Evolutionary conservation across 495 filamentous ascomycete species (phyloP).

Genomic region (Bathelium albidoporum): DNA sequence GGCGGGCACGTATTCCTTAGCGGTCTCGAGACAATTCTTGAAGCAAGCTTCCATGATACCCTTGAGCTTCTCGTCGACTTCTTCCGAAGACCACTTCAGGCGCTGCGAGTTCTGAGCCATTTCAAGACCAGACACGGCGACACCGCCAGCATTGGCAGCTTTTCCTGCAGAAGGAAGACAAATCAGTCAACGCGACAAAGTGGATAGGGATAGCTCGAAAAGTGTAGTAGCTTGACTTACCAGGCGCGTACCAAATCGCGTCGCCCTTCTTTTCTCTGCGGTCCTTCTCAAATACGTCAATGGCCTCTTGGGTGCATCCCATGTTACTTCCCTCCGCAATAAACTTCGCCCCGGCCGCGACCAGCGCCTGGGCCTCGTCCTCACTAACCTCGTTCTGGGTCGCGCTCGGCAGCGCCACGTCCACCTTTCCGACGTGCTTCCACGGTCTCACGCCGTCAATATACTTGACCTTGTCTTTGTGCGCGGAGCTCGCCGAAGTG

Average conservation of each 20-base stretch:
- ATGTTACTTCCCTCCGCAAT: constrained; percentile 98
- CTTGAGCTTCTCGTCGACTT: constrained; percentile 88
- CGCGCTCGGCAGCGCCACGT: constrained; percentile 83
- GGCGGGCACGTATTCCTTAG: constrained; percentile 71
- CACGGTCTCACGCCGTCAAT: constrained; percentile 82
- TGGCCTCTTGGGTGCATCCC: constrained; percentile 94
- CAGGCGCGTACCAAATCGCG: constrained; percentile 92
- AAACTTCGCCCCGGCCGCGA: constrained; percentile 68
- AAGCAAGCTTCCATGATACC: constrained; percentile 91
- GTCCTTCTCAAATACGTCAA: constrained; percentile 81
- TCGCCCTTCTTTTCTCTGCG: constrained; percentile 58
- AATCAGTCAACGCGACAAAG: background rate
- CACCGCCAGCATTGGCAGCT: constrained; percentile 95
- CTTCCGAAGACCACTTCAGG: constrained; percentile 72
- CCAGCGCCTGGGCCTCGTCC: constrained; percentile 76
- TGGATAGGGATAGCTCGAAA: background rate
- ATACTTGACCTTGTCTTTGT: constrained; percentile 69
- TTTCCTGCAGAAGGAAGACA: constrained; percentile 36
- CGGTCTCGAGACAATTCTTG: constrained; percentile 80
- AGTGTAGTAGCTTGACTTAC: constrained; percentile 36
- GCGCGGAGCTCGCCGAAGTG: constrained; percentile 38
- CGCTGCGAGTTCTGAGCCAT: constrained; percentile 97
- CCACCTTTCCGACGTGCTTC: constrained; percentile 76
- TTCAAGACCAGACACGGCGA: constrained; percentile 94
- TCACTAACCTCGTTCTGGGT: constrained; percentile 95